Percentiles rank a stretch among this genome's conserved stretches.
Evolutionary conservation across 139 green algal genomes (phyloP).

Genomic region (Tetradesmus lagerheimii): DNA sequence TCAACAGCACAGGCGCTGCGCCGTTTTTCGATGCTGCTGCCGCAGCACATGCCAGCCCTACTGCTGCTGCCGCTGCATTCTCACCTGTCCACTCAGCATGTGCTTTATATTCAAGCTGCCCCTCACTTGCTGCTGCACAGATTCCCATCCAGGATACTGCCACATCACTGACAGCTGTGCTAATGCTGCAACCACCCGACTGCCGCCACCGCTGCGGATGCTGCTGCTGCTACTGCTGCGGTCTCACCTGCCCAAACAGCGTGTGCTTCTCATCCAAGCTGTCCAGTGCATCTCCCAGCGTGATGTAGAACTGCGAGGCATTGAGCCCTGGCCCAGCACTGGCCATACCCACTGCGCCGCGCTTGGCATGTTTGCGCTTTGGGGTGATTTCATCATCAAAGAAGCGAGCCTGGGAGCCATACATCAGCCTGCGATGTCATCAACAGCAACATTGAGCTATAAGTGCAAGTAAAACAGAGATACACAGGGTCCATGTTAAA

Average conservation of each 20-base stretch:
- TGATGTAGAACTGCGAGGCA: constrained; percentile 96
- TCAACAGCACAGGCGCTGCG: too few relatives aligned
- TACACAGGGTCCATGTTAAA: too few relatives aligned
- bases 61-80: constrained; percentile 1
- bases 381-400: constrained; percentile 96
- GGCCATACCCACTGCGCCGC: constrained; percentile 94
- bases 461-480: too few relatives aligned
- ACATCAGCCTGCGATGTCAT: constrained; percentile 72
- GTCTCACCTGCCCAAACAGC: constrained; percentile 87
- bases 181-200: neutral
- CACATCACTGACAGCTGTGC: too few relatives aligned
- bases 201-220: neutral
- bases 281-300: constrained; percentile 72
- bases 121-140: too few relatives aligned
- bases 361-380: constrained; percentile 85
- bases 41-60: too few relatives aligned
- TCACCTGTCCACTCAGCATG: too few relatives aligned
- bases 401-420: constrained; percentile 89
- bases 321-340: constrained; percentile 79
- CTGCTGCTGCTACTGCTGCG: neutral
- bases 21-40: too few relatives aligned
- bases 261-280: constrained; percentile 96
- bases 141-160: too few relatives aligned
- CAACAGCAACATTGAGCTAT: too few relatives aligned
- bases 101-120: too few relatives aligned